These are phyloP conservation scores for Apiospora kogelbergensis DNA, from an alignment of 2,329 filamentous ascomycete genomes.

Conservation along the genomic window DNA sequence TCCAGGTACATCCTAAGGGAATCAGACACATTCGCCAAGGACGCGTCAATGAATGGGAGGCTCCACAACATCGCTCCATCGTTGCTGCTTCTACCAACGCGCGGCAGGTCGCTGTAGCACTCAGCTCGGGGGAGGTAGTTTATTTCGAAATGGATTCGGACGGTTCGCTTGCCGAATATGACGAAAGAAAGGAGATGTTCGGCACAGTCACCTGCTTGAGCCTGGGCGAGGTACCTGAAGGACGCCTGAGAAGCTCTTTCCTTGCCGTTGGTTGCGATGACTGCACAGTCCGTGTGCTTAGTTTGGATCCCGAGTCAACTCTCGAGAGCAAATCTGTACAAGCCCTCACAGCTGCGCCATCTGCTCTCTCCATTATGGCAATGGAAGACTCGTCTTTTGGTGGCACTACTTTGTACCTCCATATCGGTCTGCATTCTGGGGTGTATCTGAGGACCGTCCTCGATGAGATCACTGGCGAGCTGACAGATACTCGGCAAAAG, in stretches of 20 bases:
- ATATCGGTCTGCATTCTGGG: constrained; percentile 93
- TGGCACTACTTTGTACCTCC: constrained; percentile 85
- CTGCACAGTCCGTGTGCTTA: constrained; percentile 89
- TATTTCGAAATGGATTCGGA: constrained; percentile 98
- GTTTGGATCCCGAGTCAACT: constrained; percentile 84
- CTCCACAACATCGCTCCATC: constrained; percentile 91
- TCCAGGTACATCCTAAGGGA: constrained; percentile 95
- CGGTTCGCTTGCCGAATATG: constrained; percentile 87
- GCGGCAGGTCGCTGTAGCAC: constrained; percentile 86
- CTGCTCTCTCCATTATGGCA: constrained; percentile 84
- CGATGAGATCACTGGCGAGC: constrained; percentile 91
- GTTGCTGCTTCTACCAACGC: constrained; percentile 93
- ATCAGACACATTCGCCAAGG: constrained; percentile 84
- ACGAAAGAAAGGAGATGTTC: constrained; percentile 93
- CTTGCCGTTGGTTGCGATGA: constrained; percentile 96
- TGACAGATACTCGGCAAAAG: constrained; percentile 91
- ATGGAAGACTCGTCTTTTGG: constrained; percentile 94
- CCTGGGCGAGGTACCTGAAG: constrained; percentile 88
- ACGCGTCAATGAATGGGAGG: constrained; percentile 87
- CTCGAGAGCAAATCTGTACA: constrained; percentile 94
- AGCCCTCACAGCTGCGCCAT: constrained; percentile 86
- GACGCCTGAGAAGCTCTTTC: constrained; percentile 85
- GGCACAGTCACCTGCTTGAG: constrained; percentile 95
- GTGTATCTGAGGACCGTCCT: constrained; percentile 94
- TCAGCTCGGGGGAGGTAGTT: constrained; percentile 94